Conservation (phyloP, 1,284 basidiomycete species). For the Moesziomyces parantarcticus region DNA sequence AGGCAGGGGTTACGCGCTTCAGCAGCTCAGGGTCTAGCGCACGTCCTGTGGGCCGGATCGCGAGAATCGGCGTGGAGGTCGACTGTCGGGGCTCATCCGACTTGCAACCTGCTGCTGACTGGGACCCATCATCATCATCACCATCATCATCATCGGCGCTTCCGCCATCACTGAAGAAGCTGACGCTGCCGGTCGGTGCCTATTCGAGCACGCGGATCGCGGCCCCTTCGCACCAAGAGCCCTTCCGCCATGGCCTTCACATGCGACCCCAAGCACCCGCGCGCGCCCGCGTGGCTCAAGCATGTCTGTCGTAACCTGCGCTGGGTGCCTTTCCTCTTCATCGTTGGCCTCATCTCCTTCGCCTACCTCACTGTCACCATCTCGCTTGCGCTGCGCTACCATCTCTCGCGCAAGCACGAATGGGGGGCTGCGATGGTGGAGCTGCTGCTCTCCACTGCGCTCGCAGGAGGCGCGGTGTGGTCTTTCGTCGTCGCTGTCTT, state of each 20-base stretch:
- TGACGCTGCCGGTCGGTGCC: too few relatives aligned
- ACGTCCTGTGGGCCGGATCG: too few relatives aligned
- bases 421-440: constrained; percentile 32
- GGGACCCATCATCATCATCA: too few relatives aligned
- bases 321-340: constrained; percentile 46
- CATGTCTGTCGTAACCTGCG: constrained; percentile 30
- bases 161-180: too few relatives aligned
- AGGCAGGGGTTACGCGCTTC: too few relatives aligned
- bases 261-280: constrained; percentile 45
- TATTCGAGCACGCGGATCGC: too few relatives aligned
- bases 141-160: too few relatives aligned
- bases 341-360: constrained; percentile 36
- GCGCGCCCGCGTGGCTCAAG: constrained; percentile 22
- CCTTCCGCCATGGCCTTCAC: constrained; percentile 36
- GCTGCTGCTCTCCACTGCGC: constrained; percentile 29
- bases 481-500: constrained; percentile 52
- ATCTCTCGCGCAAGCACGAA: constrained; percentile 20
- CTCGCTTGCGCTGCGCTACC: constrained; percentile 41
- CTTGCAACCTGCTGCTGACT: too few relatives aligned
- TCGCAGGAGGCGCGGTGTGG: constrained; percentile 47
- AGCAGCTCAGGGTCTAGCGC: neutral
- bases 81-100: too few relatives aligned
- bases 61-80: too few relatives aligned
- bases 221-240: too few relatives aligned
- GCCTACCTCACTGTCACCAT: constrained; percentile 45